Conservation (phyloP, 805 yeast genomes). For the Suhomyces prunicola region DNA sequence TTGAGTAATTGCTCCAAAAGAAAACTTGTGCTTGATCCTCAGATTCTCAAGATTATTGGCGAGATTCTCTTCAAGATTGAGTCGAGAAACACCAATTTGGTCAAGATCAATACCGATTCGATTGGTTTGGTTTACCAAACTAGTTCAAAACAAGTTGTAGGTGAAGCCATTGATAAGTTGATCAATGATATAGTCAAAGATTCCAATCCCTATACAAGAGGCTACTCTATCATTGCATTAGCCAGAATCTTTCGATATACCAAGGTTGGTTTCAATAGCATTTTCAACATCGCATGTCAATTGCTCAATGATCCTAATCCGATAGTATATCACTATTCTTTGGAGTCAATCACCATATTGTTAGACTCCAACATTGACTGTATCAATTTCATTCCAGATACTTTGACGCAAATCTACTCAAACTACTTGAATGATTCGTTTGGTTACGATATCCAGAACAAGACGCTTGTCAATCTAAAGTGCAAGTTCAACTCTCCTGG, state of each 20-base stretch:
- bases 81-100: conserved; percentile 35
- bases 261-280: conserved; percentile 33
- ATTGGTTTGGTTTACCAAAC: conserved; percentile 47
- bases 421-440: conserved; percentile 34
- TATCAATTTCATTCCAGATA: conserved; percentile 38
- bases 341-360: conserved; percentile 55
- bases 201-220: conserved; percentile 62
- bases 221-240: conserved; percentile 27
- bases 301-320: conserved; percentile 82
- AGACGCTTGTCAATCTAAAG: conserved; percentile 34
- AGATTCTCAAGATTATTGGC: conserved; percentile 42
- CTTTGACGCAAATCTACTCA: conserved; percentile 30
- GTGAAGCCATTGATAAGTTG: conserved; percentile 25
- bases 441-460: conserved; percentile 34
- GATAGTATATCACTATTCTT: conserved; percentile 68
- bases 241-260: conserved; percentile 27
- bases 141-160: conserved; percentile 14
- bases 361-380: conserved; percentile 55
- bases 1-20: conserved; percentile 22
- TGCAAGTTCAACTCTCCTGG: conserved; percentile 29
- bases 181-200: conserved; percentile 65
- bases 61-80: conserved; percentile 50
- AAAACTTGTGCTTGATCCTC: conserved; percentile 22
- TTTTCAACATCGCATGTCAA: conserved; percentile 56
- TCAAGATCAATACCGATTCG: conserved; percentile 52